Evolutionary conservation across 192 early-diverging fungal genomes (phyloP).

Genomic region (Podila verticillata): DNA sequence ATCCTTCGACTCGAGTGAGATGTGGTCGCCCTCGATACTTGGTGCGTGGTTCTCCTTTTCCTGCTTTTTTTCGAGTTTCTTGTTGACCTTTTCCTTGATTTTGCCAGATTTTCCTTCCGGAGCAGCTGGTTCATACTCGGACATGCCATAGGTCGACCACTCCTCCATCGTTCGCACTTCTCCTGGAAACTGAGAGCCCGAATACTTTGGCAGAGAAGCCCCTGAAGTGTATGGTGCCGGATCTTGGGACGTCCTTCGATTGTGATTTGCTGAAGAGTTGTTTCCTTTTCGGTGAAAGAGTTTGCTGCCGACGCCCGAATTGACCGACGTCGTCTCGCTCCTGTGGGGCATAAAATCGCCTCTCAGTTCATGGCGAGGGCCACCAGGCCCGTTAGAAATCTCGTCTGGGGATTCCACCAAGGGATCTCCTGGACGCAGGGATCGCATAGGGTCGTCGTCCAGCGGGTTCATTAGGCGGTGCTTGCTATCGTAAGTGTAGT

Average conservation of each 20-base stretch:
- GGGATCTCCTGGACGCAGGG: background rate
- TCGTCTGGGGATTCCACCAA: constrained; percentile 12
- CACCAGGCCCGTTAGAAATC: background rate
- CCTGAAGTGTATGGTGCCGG: constrained; percentile 19
- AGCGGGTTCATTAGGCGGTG: background rate
- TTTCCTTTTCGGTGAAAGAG: constrained; percentile 1
- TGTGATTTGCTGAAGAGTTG: background rate
- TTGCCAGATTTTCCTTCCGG: constrained; percentile 11
- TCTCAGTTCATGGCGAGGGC: background rate
- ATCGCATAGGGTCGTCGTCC: constrained; percentile 35
- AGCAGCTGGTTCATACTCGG: constrained; percentile 24
- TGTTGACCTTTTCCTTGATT: constrained; percentile 23
- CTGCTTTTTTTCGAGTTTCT: background rate
- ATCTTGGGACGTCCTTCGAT: constrained; percentile 23
- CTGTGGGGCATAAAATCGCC: background rate
- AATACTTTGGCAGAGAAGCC: background rate
- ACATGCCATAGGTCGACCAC: constrained; percentile 32
- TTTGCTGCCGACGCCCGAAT: background rate
- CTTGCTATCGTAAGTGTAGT: constrained; percentile 22
- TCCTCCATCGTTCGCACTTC: constrained; percentile 22
- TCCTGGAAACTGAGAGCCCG: background rate
- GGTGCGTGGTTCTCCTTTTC: background rate
- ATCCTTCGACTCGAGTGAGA: constrained; percentile 35
- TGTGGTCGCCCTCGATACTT: background rate
- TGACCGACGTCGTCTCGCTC: background rate